Percentiles rank a stretch among this genome's conserved stretches.
Conservation (phyloP, 768 basidiomycete species). For the Pisolithus microcarpus region DNA sequence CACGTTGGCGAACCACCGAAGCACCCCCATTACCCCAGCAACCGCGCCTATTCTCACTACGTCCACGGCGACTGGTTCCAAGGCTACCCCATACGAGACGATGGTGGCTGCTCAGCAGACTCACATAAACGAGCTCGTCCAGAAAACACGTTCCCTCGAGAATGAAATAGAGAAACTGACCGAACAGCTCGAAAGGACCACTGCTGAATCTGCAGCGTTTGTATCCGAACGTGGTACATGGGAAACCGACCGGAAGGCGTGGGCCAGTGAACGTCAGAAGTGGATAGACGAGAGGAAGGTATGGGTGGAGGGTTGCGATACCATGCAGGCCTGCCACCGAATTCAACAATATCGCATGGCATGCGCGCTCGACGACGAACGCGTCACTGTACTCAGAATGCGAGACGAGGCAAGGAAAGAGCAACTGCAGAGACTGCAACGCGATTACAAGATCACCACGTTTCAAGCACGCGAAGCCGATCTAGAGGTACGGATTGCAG, state of each 20-base stretch:
- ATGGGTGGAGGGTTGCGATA: slow-evolving; percentile 59
- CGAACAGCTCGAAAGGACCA: slow-evolving; percentile 38
- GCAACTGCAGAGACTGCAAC: slow-evolving; percentile 50
- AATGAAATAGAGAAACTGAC: slow-evolving; percentile 49
- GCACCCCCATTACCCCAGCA: slow-evolving; percentile 12
- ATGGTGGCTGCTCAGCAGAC: slow-evolving; percentile 55
- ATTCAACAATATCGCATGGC: slow-evolving; percentile 56
- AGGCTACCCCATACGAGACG: slow-evolving; percentile 33
- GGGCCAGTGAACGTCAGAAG: slow-evolving; percentile 24
- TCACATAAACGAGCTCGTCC: slow-evolving; percentile 70
- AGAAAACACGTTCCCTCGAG: slow-evolving; percentile 59
- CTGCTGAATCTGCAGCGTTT: slow-evolving; percentile 26
- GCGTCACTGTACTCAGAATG: slow-evolving; percentile 43
- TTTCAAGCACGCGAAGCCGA: slow-evolving; percentile 60
- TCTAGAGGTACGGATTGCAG: slow-evolving; percentile 45
- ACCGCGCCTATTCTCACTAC: slow-evolving; percentile 23
- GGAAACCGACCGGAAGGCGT: slow-evolving; percentile 22
- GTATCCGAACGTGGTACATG: slow-evolving; percentile 32
- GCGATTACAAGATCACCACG: slow-evolving; percentile 61
- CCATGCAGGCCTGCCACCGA: slow-evolving; percentile 55
- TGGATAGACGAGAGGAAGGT: slow-evolving; percentile 48
- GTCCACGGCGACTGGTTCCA: slow-evolving; percentile 23
- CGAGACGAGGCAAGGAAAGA: slow-evolving; percentile 50
- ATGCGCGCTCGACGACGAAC: slow-evolving; percentile 49
- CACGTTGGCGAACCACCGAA: slow-evolving; percentile 15